Conservation (phyloP, 345 rosid genomes). For the Alliaria petiolata region DNA sequence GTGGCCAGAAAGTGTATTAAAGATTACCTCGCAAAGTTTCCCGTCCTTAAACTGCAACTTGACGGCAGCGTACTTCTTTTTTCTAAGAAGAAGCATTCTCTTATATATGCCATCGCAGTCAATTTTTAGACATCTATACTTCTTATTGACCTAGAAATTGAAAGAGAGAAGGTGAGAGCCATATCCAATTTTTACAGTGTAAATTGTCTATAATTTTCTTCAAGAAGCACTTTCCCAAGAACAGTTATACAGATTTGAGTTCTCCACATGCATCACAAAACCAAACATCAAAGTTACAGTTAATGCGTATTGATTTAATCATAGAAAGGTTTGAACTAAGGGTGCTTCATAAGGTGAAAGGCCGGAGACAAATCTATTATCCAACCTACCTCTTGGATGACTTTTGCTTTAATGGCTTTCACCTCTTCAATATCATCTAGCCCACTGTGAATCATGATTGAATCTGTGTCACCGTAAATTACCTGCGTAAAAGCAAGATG, state of each 20-base stretch:
- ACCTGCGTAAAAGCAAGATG: slow-evolving; percentile 56
- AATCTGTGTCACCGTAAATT: slow-evolving; percentile 96
- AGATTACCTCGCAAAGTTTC: slow-evolving; percentile 63
- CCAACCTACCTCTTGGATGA: slow-evolving; percentile 79
- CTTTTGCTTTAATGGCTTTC: slow-evolving; percentile 76
- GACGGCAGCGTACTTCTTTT: slow-evolving; percentile 98
- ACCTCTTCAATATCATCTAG: slow-evolving; percentile 79
- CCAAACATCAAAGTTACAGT: background rate
- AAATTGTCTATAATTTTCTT: background rate
- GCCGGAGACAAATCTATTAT: background rate
- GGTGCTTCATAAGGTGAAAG: background rate
- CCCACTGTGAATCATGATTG: slow-evolving; percentile 96
- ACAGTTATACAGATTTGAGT: background rate
- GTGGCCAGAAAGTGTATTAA: background rate
- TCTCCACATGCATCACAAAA: background rate
- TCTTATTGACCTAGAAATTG: slow-evolving; percentile 82
- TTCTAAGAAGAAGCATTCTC: slow-evolving; percentile 97
- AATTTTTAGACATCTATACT: slow-evolving; percentile 83
- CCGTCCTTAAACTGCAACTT: slow-evolving; percentile 84
- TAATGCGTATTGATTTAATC: background rate
- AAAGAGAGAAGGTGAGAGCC: slow-evolving; percentile 25
- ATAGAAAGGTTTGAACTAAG: background rate
- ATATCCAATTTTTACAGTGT: background rate
- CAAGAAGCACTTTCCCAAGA: background rate
- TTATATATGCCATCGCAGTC: slow-evolving; percentile 95